Evolutionary conservation across 2,329 filamentous ascomycete species (phyloP), one percentile per base, ranked within the genome.

Genomic region (Epichloe bromicola): DNA sequence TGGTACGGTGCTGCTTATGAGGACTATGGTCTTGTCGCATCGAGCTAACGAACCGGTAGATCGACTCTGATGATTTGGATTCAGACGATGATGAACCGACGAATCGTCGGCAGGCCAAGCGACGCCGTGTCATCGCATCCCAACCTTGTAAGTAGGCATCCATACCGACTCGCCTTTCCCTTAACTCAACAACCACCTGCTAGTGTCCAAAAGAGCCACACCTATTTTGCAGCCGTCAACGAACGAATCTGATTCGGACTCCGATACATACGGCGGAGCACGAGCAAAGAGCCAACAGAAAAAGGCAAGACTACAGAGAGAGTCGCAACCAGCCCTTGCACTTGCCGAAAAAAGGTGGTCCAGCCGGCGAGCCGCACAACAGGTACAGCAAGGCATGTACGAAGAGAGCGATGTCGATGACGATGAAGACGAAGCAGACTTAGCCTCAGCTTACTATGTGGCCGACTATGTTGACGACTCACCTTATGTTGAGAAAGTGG

Each of bases 271-370:
- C 63, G 88, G 88, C 48, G 86, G 84, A 54, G 80, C 85, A 55
- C 83, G 84, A 53, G 80, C 79, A 53, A 84, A 82, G 59, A 82
- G 74, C 51, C 68, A 74, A 40, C 82, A 78, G 56, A 93, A 90
- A 70, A 90, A 88, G 65, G 86, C 88, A 54, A 85, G 85, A 51
- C 82, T 84, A 54, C 80, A 86, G 62, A 74, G 83, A 52, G 78
- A 88, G 63, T 76, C 82, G 23, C 79, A 83, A 59, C 78, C 81
- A 12, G 76, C 80, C 40, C 76, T 85, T 7, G 74, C 82, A 5
- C 79, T 84, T 59, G 79, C 80, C 52, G 90, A 95, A 70, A 87
- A 95, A 63, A 85, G 91, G 57, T 96, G 95, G 79, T 95, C 90
- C 6, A 93, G 85, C 50, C 79, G 91, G 54, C 85, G 88, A 56